These are phyloP conservation scores for Diaporthe capsici DNA, from an alignment of 2,329 filamentous ascomycete species.

Conservation along the genomic window DNA sequence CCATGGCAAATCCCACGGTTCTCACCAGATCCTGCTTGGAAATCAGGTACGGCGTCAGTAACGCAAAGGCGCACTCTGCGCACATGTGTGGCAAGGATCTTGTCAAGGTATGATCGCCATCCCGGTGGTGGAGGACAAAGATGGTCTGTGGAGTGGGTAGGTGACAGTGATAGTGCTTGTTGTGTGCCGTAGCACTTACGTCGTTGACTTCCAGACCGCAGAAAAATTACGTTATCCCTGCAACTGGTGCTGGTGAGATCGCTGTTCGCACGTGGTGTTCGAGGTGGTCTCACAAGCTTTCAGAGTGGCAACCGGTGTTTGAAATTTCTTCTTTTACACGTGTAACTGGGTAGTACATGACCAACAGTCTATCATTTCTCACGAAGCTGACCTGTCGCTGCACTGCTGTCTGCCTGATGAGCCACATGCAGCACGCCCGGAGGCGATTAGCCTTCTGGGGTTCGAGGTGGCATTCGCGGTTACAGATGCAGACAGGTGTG, in stretches of 20 bases:
- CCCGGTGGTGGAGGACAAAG: not conserved
- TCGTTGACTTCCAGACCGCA: conserved; percentile 18
- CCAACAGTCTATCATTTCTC: not conserved
- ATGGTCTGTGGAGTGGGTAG: conserved; percentile 2
- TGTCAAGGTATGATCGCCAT: conserved; percentile 12
- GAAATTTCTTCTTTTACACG: not conserved
- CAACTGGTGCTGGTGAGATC: not conserved
- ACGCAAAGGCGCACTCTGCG: not conserved
- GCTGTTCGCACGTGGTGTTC: not conserved
- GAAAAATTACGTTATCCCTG: conserved; percentile 8
- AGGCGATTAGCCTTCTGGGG: not conserved
- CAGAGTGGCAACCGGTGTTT: not conserved
- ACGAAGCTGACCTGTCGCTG: not conserved
- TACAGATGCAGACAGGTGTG: not conserved
- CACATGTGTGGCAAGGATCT: conserved; percentile 15
- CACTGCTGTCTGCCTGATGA: not conserved
- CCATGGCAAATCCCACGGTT: not conserved
- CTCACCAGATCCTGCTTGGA: conserved; percentile 1
- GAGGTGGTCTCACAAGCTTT: not conserved
- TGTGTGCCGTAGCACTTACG: conserved; percentile 23
- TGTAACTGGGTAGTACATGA: not conserved
- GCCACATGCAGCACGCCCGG: not conserved
- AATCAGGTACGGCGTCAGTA: not conserved
- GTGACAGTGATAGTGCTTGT: not conserved
- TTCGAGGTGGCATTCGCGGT: not conserved